phyloP scores from a whole-genome alignment of 495 filamentous ascomycete genomes.

The Aspergillus sclerotiicarbonarius region DNA sequence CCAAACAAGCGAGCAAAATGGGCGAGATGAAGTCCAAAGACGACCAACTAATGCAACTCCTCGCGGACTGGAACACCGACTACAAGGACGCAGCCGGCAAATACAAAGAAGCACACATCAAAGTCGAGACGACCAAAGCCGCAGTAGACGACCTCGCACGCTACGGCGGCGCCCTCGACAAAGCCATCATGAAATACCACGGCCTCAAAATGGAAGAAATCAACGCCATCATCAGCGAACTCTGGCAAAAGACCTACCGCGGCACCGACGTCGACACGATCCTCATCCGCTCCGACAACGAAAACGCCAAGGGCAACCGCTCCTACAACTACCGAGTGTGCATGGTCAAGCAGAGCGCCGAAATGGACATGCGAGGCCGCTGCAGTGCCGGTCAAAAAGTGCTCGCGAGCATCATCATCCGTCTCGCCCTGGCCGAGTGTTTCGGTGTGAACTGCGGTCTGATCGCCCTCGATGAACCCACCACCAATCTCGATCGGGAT shows the following conservation, averaged over 20 bases:
- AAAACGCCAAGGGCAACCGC: constrained; percentile 69
- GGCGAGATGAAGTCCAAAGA: constrained; percentile 80
- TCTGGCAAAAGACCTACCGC: constrained; percentile 96
- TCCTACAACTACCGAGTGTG: constrained; percentile 97
- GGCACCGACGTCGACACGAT: constrained; percentile 98
- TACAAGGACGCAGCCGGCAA: constrained; percentile 80
- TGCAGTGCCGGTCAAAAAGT: constrained; percentile 97
- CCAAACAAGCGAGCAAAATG: constrained; percentile 61
- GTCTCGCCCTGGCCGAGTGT: constrained; percentile 91
- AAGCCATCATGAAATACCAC: constrained; percentile 97
- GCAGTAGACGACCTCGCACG: constrained; percentile 85
- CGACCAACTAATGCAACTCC: constrained; percentile 63
- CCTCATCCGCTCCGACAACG: constrained; percentile 86
- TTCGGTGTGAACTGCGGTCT: constrained; percentile 96
- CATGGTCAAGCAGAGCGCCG: constrained; percentile 95
- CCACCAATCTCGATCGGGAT: constrained; percentile 92
- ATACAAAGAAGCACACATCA: constrained; percentile 86
- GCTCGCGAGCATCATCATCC: constrained; percentile 95
- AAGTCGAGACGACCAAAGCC: constrained; percentile 88
- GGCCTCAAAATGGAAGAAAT: constrained; percentile 97
- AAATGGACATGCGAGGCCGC: constrained; percentile 99
- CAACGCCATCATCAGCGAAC: constrained; percentile 88
- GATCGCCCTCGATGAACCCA: constrained; percentile 97
- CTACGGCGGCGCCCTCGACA: constrained; percentile 78
- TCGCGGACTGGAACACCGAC: constrained; percentile 77